These are phyloP conservation scores for Quercus aquifolioides DNA, from an alignment of 306 rosid species.

Conservation along the genomic window DNA sequence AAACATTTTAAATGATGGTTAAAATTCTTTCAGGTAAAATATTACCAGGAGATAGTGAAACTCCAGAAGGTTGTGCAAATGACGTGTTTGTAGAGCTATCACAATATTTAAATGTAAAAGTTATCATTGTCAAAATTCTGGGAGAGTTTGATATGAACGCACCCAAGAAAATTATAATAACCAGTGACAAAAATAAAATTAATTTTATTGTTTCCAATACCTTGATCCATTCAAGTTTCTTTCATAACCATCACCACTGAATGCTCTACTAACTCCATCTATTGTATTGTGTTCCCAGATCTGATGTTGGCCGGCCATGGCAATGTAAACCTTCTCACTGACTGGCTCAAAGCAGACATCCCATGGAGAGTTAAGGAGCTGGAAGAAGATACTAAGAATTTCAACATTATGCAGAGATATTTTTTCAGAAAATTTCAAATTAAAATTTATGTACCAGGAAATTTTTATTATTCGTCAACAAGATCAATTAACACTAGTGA, in stretches of 20 bases:
- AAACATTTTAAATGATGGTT: background rate
- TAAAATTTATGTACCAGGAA: background rate
- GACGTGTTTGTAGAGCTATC: conserved; percentile 76
- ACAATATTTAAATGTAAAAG: conserved; percentile 17
- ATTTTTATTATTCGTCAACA: background rate
- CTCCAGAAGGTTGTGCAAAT: conserved; percentile 95
- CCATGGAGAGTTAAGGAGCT: conserved; percentile 99
- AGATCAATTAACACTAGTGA: background rate
- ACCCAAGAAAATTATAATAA: conserved; percentile 8
- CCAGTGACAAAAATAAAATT: background rate
- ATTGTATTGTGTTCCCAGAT: conserved; percentile 76
- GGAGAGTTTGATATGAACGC: conserved; percentile 9
- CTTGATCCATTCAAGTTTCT: conserved; percentile 91
- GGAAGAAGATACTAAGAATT: conserved; percentile 27
- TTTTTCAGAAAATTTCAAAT: background rate
- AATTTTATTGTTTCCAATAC: conserved; percentile 23
- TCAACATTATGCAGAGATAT: background rate
- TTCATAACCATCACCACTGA: conserved; percentile 95
- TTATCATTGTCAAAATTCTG: conserved; percentile 7
- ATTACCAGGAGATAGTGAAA: conserved; percentile 87
- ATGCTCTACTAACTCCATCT: conserved; percentile 61
- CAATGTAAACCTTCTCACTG: conserved; percentile 78
- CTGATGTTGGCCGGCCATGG: conserved; percentile 98
- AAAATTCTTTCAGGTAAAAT: conserved; percentile 19
- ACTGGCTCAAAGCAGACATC: conserved; percentile 90